Conservation (phyloP, 1,284 basidiomycete genomes). For the Amylostereum areolatum region DNA sequence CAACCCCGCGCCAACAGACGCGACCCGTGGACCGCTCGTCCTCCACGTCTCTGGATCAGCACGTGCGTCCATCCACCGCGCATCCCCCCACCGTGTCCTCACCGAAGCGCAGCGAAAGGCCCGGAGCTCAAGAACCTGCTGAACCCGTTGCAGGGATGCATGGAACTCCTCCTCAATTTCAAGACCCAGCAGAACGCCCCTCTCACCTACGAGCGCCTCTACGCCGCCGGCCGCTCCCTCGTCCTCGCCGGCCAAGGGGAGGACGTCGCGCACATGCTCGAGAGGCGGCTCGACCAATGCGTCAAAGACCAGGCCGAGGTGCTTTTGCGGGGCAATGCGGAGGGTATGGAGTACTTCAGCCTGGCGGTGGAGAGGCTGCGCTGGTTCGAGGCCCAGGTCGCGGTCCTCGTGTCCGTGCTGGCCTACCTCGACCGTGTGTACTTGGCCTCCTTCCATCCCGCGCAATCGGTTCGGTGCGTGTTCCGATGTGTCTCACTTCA, state of each 20-base stretch:
- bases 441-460: constrained; percentile 29
- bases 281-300: constrained; percentile 49
- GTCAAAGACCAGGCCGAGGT: constrained; percentile 30
- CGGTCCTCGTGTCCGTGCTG: constrained; percentile 48
- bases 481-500: neutral
- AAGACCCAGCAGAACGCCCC: constrained; percentile 28
- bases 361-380: constrained; percentile 46
- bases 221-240: constrained; percentile 45
- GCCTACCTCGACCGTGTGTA: constrained; percentile 62
- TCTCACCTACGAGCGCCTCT: constrained; percentile 51
- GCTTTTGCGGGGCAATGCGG: constrained; percentile 22
- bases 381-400: constrained; percentile 61
- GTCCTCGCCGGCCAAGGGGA: constrained; percentile 50
- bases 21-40: constrained; percentile 1
- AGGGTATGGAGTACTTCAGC: constrained; percentile 41
- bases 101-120: constrained; percentile 3
- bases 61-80: constrained; percentile 5
- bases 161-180: constrained; percentile 37
- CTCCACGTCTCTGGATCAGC: constrained; percentile 2
- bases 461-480: constrained; percentile 36
- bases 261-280: constrained; percentile 44
- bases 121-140: constrained; percentile 19
- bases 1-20: neutral
- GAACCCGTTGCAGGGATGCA: constrained; percentile 24
- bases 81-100: neutral